Evolutionary conservation across 2,329 filamentous ascomycete genomes (phyloP), one percentile per base, ranked within the genome.

Genomic region (Sporothrix schenckii): DNA sequence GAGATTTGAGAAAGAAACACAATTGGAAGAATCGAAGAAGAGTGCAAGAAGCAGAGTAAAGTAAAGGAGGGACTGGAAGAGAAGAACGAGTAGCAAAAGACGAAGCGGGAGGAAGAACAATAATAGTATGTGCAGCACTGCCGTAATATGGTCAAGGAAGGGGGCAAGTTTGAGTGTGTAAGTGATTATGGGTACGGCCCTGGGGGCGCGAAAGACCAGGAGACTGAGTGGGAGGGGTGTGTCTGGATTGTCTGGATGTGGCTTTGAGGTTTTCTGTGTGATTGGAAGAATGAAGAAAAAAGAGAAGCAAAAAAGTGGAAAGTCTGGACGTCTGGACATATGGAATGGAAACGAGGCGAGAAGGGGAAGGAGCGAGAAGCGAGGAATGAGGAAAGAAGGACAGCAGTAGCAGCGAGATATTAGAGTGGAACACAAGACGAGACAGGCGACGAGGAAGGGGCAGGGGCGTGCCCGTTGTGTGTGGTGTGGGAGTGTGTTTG

Each of bases 391-490:
- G 70, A 65, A 65, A 49, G 60, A 73, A 73, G 74, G 74, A 73
- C 72, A 74, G 72, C 39, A 56, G 65, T 30, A 34, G 34, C 34
- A 34, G 34, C 34, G 50, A 52, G 72, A 72, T 74, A 74, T 71
- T 70, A 65, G 69, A 70, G 74, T 72, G 70, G 70, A 58, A 68
- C 68, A 68, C 72, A 74, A 72, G 73, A 71, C 70, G 67, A 69
- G 71, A 72, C 68, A 66, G 56, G 63, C 58, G 71, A 68, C 68
- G 49, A 47, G 53, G 63, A 70, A 68, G 75, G 73, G 75, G 75
- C 74, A 74, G 77, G 76, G 74, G 66, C 56, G 69, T 73, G 75
- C 74, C 13, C 3, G 47, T 39, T 9, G 63, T 66, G 16, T 66
- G 58, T 63, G 58, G 58, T 63, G 58, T 63, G 66, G 74, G 70